A percentile compares a stretch with the other conserved stretches of the same genome.
Evolutionary conservation across 2,329 filamentous ascomycete genomes (phyloP).

Genomic region (Exophiala lecanii-corni): DNA sequence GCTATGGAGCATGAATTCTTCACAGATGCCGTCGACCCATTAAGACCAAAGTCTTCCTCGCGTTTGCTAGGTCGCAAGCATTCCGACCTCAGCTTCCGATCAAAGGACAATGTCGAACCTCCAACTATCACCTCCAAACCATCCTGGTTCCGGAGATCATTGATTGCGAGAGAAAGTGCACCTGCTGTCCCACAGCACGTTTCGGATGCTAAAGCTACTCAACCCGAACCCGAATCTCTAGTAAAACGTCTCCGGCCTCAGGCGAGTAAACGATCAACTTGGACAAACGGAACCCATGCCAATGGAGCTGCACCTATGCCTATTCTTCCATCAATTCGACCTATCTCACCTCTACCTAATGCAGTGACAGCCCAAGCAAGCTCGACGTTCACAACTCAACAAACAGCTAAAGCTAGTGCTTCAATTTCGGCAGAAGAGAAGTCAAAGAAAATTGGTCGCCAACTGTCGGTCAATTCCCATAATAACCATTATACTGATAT

Average conservation of each 20-base stretch:
- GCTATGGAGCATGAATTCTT: conserved; percentile 97
- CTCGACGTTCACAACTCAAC: conserved; percentile 54
- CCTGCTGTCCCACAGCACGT: conserved; percentile 51
- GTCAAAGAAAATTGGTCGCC: conserved; percentile 87
- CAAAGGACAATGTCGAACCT: conserved; percentile 58
- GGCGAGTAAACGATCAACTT: conserved; percentile 80
- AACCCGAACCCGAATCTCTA: conserved; percentile 39
- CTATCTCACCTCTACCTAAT: conserved; percentile 94
- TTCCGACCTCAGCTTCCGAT: conserved; percentile 69
- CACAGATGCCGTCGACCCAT: conserved; percentile 80
- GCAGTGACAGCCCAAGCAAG: conserved; percentile 85
- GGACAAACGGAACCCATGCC: conserved; percentile 69
- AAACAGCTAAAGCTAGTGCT: conserved; percentile 23
- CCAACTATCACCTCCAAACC: conserved; percentile 69
- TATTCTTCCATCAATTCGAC: conserved; percentile 88
- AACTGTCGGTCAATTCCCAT: conserved; percentile 85
- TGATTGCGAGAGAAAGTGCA: conserved; percentile 72
- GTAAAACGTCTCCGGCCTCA: conserved; percentile 53
- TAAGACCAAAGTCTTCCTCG: conserved; percentile 87
- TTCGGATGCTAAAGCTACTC: conserved; percentile 36
- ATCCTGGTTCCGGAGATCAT: conserved; percentile 94
- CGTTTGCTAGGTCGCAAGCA: conserved; percentile 83
- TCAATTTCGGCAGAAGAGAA: conserved; percentile 54
- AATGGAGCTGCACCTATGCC: conserved; percentile 85
- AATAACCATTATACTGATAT: conserved; percentile 89